Evolutionary conservation across 495 filamentous ascomycete species (phyloP).

Genomic region (Daldinia vernicosa): DNA sequence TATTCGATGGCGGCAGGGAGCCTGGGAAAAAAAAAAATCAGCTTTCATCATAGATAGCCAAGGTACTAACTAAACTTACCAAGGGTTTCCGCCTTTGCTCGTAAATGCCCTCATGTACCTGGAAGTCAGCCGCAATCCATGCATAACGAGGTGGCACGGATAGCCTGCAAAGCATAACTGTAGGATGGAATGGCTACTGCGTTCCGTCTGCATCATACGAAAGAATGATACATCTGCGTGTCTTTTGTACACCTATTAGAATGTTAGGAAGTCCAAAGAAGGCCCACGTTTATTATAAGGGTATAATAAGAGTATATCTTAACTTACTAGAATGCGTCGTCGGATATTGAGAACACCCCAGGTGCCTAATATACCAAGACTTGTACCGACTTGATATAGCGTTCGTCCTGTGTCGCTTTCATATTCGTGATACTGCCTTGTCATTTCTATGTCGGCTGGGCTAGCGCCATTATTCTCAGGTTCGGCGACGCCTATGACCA

Average conservation of each 20-base stretch:
- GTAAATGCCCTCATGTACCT: constrained; percentile 1
- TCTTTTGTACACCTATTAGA: constrained; percentile 53
- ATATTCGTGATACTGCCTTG: constrained; percentile 47
- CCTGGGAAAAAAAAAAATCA: constrained; percentile 33
- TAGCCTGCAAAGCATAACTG: constrained; percentile 33
- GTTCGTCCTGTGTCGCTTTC: constrained; percentile 53
- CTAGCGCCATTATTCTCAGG: constrained; percentile 50
- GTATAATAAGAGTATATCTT: neutral
- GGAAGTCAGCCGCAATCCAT: constrained; percentile 17
- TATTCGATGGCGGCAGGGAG: constrained; percentile 46
- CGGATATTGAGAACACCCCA: constrained; percentile 64
- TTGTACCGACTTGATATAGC: constrained; percentile 49
- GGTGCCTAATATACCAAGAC: constrained; percentile 52
- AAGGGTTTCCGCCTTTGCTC: constrained; percentile 5
- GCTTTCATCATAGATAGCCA: neutral
- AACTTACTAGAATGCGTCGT: constrained; percentile 58
- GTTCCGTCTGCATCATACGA: constrained; percentile 46
- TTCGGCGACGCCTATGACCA: constrained; percentile 62
- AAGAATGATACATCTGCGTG: constrained; percentile 53
- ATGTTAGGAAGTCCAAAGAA: constrained; percentile 29
- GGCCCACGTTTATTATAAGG: neutral
- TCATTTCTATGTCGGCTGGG: constrained; percentile 39
- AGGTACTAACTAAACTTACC: constrained; percentile 16
- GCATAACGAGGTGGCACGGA: constrained; percentile 27
- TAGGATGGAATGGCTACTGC: constrained; percentile 42